A percentile compares a stretch with the other conserved stretches of the same genome.
These are phyloP conservation scores for Anaeramoeba flamelloides DNA, from an alignment of 78 protist species.

Conservation along the genomic window DNA sequence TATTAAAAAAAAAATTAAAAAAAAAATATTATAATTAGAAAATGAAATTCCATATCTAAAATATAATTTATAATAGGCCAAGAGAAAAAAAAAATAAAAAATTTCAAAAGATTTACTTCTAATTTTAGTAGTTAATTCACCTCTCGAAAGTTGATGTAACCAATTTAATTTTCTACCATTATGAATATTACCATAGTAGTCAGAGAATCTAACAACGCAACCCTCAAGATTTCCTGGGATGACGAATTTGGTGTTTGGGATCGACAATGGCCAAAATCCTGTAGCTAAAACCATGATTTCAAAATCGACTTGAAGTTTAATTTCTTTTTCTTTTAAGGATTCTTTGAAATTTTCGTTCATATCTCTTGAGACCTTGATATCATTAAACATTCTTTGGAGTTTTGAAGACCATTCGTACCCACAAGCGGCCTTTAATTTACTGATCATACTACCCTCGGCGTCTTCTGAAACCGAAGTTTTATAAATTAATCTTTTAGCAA, in stretches of 20 bases:
- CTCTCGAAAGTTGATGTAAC: constrained; percentile 49
- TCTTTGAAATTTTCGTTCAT: constrained; percentile 32
- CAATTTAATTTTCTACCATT: constrained; percentile 50
- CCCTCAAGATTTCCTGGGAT: constrained; percentile 38
- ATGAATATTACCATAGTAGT: neutral
- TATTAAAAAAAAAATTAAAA: too few relatives aligned
- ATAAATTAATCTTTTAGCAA: constrained; percentile 37
- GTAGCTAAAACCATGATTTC: constrained; percentile 40
- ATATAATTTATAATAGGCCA: too few relatives aligned
- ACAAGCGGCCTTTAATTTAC: constrained; percentile 39
- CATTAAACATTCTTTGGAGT: constrained; percentile 50
- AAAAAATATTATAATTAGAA: too few relatives aligned
- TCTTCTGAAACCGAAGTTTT: constrained; percentile 49
- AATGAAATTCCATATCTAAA: too few relatives aligned
- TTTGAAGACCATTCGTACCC: constrained; percentile 46
- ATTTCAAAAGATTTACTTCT: constrained; percentile 24
- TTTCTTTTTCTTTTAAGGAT: neutral
- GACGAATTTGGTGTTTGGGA: constrained; percentile 32
- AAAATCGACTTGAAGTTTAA: constrained; percentile 29
- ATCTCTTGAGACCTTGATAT: constrained; percentile 35
- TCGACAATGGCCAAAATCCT: constrained; percentile 59
- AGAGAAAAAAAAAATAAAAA: constrained; percentile 11
- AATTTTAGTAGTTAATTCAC: constrained; percentile 25
- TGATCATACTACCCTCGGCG: constrained; percentile 37
- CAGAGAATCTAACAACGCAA: too few relatives aligned